A percentile compares a stretch with the other conserved stretches of the same genome.
phyloP scores from a whole-genome alignment of 2,329 filamentous ascomycete species.

The Cytospora chrysosperma region DNA sequence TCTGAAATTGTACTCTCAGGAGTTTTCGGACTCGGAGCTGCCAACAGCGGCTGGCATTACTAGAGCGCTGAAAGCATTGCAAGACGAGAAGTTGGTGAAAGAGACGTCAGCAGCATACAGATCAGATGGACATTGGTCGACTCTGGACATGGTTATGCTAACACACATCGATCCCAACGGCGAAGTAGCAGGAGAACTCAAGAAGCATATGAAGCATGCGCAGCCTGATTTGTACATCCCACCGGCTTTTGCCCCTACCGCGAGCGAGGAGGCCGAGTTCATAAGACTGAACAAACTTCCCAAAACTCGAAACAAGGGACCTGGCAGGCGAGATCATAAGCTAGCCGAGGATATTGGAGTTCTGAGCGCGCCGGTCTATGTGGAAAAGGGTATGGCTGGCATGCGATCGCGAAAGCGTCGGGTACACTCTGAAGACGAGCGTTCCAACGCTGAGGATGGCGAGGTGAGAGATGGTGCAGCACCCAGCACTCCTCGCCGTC shows the following conservation, averaged over 20 bases:
- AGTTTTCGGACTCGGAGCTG: constrained; percentile 39
- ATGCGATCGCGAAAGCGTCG: constrained; percentile 22
- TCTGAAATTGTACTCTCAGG: constrained; percentile 43
- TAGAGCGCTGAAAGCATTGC: constrained; percentile 32
- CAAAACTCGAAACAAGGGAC: constrained; percentile 26
- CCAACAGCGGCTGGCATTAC: constrained; percentile 28
- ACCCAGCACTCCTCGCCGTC: background rate
- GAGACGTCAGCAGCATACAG: constrained; percentile 18
- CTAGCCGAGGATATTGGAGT: constrained; percentile 46
- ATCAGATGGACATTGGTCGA: constrained; percentile 20
- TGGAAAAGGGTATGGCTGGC: constrained; percentile 28
- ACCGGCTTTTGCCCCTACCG: constrained; percentile 36
- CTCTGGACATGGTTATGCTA: constrained; percentile 39
- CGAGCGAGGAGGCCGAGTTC: constrained; percentile 37
- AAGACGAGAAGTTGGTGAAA: constrained; percentile 30
- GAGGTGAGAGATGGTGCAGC: constrained; percentile 1
- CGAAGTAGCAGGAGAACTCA: constrained; percentile 41
- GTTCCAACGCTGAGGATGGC: constrained; percentile 13
- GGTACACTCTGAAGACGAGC: constrained; percentile 17
- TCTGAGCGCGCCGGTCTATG: constrained; percentile 52
- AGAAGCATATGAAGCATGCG: constrained; percentile 47
- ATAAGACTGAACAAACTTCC: constrained; percentile 28
- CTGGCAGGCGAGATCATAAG: constrained; percentile 35
- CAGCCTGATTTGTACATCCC: constrained; percentile 47
- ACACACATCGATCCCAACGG: constrained; percentile 43